These are phyloP conservation scores for Fonsecaea multimorphosa DNA, from an alignment of 2,329 filamentous ascomycete genomes.

Conservation along the genomic window DNA sequence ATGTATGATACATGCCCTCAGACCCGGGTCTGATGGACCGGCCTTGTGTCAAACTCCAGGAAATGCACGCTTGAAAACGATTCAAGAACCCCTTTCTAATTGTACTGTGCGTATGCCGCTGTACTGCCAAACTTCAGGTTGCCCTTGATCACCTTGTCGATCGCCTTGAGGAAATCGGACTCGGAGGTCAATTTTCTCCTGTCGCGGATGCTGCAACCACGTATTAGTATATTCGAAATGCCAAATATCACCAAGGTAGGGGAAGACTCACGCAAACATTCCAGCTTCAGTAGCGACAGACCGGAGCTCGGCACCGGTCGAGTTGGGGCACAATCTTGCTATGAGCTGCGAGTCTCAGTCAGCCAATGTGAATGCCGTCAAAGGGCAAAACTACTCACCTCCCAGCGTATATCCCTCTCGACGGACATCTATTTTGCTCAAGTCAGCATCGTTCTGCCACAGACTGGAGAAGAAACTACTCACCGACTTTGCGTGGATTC, in stretches of 20 bases:
- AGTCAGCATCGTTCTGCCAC: background rate
- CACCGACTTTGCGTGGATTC: conserved; percentile 62
- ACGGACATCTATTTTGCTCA: conserved; percentile 92
- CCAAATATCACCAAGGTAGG: background rate
- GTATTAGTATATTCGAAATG: background rate
- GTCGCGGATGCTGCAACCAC: background rate
- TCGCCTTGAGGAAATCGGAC: conserved; percentile 97
- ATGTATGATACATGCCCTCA: conserved; percentile 5
- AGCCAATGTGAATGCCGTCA: background rate
- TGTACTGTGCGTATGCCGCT: conserved; percentile 85
- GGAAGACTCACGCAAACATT: conserved; percentile 77
- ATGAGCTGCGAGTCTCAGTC: conserved; percentile 64
- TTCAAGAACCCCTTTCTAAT: conserved; percentile 62
- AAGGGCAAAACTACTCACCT: conserved; percentile 47
- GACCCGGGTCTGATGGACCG: background rate
- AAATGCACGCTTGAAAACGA: conserved; percentile 28
- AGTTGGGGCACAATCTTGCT: conserved; percentile 93
- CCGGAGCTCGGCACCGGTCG: conserved; percentile 92
- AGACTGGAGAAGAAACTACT: background rate
- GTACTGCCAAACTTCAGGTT: conserved; percentile 99
- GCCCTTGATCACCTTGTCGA: conserved; percentile 78
- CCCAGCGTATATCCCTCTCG: conserved; percentile 98
- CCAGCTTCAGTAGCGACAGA: conserved; percentile 98
- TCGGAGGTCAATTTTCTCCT: conserved; percentile 96
- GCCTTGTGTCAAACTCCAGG: conserved; percentile 20